phyloP scores from a whole-genome alignment of 768 basidiomycete species.

The Boletus bicolor region DNA sequence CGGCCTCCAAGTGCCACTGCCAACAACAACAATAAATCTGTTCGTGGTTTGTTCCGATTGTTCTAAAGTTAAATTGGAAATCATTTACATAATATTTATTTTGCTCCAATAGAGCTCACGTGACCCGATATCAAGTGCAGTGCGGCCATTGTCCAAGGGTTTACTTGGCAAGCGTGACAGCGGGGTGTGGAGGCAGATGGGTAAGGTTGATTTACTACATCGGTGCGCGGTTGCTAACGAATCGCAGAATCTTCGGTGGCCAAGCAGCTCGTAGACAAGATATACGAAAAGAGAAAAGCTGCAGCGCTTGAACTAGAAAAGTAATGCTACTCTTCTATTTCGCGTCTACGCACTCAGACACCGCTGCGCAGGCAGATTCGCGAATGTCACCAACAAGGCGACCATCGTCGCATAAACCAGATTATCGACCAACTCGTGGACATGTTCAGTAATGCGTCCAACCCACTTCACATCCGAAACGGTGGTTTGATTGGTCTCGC shows the following conservation, averaged over 20 bases:
- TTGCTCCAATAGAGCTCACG: background rate
- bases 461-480: slow-evolving; percentile 86
- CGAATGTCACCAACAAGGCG: slow-evolving; percentile 79
- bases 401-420: slow-evolving; percentile 73
- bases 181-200: slow-evolving; percentile 13
- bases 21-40: too few species aligned
- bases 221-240: background rate
- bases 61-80: too few species aligned
- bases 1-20: too few species aligned
- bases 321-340: slow-evolving; percentile 37
- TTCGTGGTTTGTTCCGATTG: too few species aligned
- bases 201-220: slow-evolving; percentile 2
- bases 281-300: slow-evolving; percentile 95
- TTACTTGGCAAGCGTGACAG: background rate
- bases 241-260: slow-evolving; percentile 64
- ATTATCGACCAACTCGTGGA: slow-evolving; percentile 95
- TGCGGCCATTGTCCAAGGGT: background rate
- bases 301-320: slow-evolving; percentile 96
- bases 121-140: slow-evolving; percentile 1
- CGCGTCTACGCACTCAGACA: slow-evolving; percentile 9
- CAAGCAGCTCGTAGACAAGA: slow-evolving; percentile 85
- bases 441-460: slow-evolving; percentile 81
- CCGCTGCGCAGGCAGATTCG: slow-evolving; percentile 65
- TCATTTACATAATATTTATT: background rate
- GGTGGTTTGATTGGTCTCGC: slow-evolving; percentile 96